Percentiles rank a stretch among this genome's conserved stretches.
Conservation (phyloP, 2,329 filamentous ascomycete genomes). For the Fusarium staphyleae region DNA sequence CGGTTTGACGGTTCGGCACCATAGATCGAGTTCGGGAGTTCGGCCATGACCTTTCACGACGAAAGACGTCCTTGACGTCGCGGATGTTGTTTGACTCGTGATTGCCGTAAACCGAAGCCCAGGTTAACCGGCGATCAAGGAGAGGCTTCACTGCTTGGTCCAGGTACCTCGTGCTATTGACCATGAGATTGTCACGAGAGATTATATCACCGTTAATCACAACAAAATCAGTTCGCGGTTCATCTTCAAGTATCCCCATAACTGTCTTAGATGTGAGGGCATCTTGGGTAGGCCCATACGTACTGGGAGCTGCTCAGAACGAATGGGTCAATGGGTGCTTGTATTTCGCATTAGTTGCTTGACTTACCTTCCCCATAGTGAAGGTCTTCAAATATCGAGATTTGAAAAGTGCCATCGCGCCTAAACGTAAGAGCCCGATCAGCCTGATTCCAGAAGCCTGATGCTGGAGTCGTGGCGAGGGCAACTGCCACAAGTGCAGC, state of each 20-base stretch:
- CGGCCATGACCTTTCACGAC: conserved; percentile 47
- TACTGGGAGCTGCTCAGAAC: conserved; percentile 6
- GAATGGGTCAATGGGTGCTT: neutral
- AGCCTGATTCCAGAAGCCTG: neutral
- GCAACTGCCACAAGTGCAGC: neutral
- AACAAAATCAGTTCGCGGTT: conserved; percentile 55
- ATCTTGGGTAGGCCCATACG: conserved; percentile 21
- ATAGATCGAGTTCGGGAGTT: conserved; percentile 50
- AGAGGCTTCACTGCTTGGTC: conserved; percentile 65
- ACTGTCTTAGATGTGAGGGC: conserved; percentile 13
- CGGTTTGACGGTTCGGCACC: conserved; percentile 46
- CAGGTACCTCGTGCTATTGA: conserved; percentile 62
- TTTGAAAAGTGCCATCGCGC: conserved; percentile 56
- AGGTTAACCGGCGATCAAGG: conserved; percentile 59
- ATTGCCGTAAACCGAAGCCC: conserved; percentile 74
- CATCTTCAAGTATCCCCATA: conserved; percentile 7
- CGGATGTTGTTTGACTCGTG: conserved; percentile 69
- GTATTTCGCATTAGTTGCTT: too few relatives aligned
- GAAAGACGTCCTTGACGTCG: conserved; percentile 53
- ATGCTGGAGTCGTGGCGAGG: neutral
- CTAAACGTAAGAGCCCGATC: conserved; percentile 45
- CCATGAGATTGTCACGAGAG: conserved; percentile 63
- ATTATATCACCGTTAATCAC: conserved; percentile 77
- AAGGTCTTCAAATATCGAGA: conserved; percentile 71
- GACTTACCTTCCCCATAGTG: conserved; percentile 72